phyloP scores from a whole-genome alignment of 2,329 filamentous ascomycete genomes.

The Torrubiella hemipterigena region DNA sequence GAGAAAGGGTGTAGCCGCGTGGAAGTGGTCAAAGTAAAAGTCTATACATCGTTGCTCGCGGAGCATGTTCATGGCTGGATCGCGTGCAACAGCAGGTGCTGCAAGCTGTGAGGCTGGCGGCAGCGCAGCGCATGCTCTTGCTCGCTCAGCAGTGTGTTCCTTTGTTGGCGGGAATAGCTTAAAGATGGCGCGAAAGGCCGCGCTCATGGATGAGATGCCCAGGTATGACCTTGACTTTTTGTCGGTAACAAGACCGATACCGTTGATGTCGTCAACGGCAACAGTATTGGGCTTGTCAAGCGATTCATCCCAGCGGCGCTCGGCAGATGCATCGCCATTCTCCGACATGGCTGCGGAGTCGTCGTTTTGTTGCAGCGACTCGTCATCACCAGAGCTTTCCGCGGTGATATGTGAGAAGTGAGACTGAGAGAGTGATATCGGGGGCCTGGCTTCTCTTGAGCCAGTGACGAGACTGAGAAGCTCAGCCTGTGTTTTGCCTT shows the following conservation, averaged over 20 bases:
- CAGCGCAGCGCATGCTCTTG: slow-evolving; percentile 12
- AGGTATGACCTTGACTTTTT: slow-evolving; percentile 47
- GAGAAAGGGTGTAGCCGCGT: slow-evolving; percentile 46
- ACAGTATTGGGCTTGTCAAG: slow-evolving; percentile 12
- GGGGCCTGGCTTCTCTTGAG: not conserved
- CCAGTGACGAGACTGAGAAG: slow-evolving; percentile 9
- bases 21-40: slow-evolving; percentile 49
- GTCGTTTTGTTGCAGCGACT: too few relatives aligned
- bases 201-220: slow-evolving; percentile 52
- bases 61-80: slow-evolving; percentile 24
- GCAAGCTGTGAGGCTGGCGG: slow-evolving; percentile 16
- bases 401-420: slow-evolving; percentile 1
- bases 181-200: slow-evolving; percentile 46
- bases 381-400: slow-evolving; percentile 3
- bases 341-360: slow-evolving; percentile 15
- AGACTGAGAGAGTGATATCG: not conserved
- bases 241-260: slow-evolving; percentile 32
- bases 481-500: slow-evolving; percentile 11
- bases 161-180: slow-evolving; percentile 18
- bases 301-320: slow-evolving; percentile 17
- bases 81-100: slow-evolving; percentile 24
- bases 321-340: slow-evolving; percentile 13
- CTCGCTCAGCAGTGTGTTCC: slow-evolving; percentile 13
- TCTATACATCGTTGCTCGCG: slow-evolving; percentile 34
- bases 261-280: slow-evolving; percentile 19